Base-by-base conservation (phyloP, 2,329 filamentous ascomycete genomes). In the Penicillium sp. region DNA sequence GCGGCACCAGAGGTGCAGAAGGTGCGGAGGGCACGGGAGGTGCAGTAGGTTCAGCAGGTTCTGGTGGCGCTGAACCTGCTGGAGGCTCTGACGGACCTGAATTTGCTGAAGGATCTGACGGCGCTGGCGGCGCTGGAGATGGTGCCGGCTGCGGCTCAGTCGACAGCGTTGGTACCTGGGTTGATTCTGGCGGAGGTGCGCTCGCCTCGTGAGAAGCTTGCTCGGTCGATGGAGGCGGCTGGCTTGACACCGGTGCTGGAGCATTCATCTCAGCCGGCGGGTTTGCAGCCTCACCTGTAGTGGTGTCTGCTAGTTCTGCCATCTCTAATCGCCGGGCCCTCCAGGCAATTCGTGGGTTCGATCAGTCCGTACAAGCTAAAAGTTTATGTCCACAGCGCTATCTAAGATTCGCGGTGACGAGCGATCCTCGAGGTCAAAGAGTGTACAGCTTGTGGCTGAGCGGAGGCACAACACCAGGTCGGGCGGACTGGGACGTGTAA, bases 381-480 rank as follows among this genome's bases (percentile, higher is more conserved):
- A 14, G 18, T 10, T 36, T 24, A 19, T 14, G 43, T 43, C 36
- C 18, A 24, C 35, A 27, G 43, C 55, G 47, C 18, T 39, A 16
- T 53, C 51, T 40, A 19, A 51, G 39, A 22, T 40, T 22, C 18
- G 43, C 35, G 24, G 52, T 35, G 27, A 43, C 13, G 24, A 46
- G 39, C 51, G 49, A 55, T 33, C 47, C 50, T 62, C 41, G 37
- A 59, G 62, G 65, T 68, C 66, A 68, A 66, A 67, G 63, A 54
- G 51, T 54, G 55, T 61, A 56, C 53, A 58, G 60, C 50, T 66
- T 65, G 58, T 61, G 53, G 60, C 63, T 61, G 59, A 63, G 64
- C 53, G 62, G 53, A 63, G 60, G 61, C 61, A 61, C 55, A 60
- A 67, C 62, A 66, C 65, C 65, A 63, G 60, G 60, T 67, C 59